Evolutionary conservation across 768 basidiomycete genomes (phyloP).

Genomic region (Mycena epipterygia): DNA sequence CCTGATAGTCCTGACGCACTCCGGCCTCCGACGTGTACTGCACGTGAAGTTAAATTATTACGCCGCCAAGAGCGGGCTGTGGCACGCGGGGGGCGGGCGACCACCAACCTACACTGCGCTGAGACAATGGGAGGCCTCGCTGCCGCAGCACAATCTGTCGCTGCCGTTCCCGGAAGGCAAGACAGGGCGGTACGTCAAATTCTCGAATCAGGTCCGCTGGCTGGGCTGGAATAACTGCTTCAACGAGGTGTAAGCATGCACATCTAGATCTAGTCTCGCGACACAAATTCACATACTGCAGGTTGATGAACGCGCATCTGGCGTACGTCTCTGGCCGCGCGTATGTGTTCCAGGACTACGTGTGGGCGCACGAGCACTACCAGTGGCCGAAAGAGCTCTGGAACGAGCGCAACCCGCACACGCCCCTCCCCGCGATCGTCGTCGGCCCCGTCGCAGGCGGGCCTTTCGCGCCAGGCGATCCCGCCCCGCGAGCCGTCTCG

Average conservation of each 20-base stretch:
- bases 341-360: constrained; percentile 64
- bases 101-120: constrained; percentile 58
- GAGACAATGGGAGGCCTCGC: too few species aligned
- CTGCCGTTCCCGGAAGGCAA: constrained; percentile 64
- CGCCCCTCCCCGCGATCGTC: constrained; percentile 51
- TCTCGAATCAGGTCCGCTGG: constrained; percentile 54
- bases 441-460: constrained; percentile 60
- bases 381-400: constrained; percentile 49
- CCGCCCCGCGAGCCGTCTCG: constrained; percentile 60
- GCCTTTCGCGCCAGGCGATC: constrained; percentile 53
- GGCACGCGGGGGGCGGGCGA: constrained; percentile 9
- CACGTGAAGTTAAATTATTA: too few species aligned
- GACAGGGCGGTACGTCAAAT: constrained; percentile 62
- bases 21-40: neutral
- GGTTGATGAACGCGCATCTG: constrained; percentile 64
- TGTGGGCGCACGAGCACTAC: constrained; percentile 59
- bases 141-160: too few species aligned
- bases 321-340: constrained; percentile 63
- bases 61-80: neutral
- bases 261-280: too few species aligned
- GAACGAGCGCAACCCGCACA: neutral
- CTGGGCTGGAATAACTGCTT: constrained; percentile 67
- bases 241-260: constrained; percentile 58
- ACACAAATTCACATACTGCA: constrained; percentile 28
- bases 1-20: too few species aligned